phyloP scores from a whole-genome alignment of 2,329 filamentous ascomycete species.

The Tolypocladium album region DNA sequence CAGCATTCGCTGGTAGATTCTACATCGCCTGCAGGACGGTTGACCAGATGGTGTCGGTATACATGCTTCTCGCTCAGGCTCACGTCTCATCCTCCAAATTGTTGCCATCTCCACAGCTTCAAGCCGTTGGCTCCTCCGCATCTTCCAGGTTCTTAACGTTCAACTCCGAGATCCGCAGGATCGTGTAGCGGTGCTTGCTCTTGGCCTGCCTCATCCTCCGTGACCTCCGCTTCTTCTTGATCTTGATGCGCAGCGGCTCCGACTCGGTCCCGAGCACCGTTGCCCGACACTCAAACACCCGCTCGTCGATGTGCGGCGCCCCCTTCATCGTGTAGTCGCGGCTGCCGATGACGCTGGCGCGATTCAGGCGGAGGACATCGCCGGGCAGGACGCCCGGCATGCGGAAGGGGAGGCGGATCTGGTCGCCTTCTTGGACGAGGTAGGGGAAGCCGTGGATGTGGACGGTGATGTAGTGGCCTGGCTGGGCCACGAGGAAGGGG shows the following conservation, averaged over 20 bases:
- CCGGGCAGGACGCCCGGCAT: constrained; percentile 70
- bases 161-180: constrained; percentile 75
- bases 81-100: not conserved
- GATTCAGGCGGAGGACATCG: constrained; percentile 79
- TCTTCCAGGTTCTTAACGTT: constrained; percentile 43
- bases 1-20: constrained; percentile 2
- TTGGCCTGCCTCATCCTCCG: constrained; percentile 62
- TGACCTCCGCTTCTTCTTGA: constrained; percentile 74
- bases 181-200: constrained; percentile 87
- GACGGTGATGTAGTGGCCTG: constrained; percentile 65
- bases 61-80: not conserved
- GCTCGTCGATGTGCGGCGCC: constrained; percentile 69
- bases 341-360: constrained; percentile 71
- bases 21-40: not conserved
- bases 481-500: constrained; percentile 62
- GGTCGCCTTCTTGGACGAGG: constrained; percentile 67
- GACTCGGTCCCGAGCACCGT: constrained; percentile 76
- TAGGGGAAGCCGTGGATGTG: constrained; percentile 74
- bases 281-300: constrained; percentile 75
- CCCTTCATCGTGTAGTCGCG: constrained; percentile 86
- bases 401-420: constrained; percentile 65
- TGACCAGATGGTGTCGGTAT: not conserved
- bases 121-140: constrained; percentile 16
- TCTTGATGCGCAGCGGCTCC: constrained; percentile 64
- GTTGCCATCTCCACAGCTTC: not conserved